Evolutionary conservation across 192 early-diverging fungal genomes (phyloP).

Genomic region (Podila minutissima): DNA sequence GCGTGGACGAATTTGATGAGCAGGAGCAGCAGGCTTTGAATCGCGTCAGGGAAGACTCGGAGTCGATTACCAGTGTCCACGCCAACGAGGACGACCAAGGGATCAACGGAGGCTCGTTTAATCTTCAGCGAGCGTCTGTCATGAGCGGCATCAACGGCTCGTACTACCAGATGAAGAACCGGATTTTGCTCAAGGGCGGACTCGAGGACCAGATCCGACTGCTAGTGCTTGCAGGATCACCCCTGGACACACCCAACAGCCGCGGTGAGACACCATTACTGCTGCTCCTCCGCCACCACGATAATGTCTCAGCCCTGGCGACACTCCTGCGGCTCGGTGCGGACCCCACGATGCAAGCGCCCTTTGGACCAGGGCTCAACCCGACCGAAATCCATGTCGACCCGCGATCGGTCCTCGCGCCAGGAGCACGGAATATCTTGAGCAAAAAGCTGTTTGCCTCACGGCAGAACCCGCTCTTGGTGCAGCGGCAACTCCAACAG

Average conservation of each 20-base stretch:
- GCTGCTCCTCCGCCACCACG: conserved; percentile 35
- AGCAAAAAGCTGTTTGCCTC: conserved; percentile 5
- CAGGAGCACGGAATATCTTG: conserved; percentile 2
- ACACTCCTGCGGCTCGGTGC: conserved; percentile 29
- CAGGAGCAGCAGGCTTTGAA: conserved; percentile 32
- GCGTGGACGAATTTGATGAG: conserved; percentile 30
- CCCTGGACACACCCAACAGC: conserved; percentile 22
- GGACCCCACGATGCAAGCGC: conserved; percentile 32
- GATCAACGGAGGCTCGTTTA: not conserved
- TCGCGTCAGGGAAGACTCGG: conserved; percentile 29
- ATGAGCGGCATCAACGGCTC: not conserved
- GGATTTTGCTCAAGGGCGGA: conserved; percentile 36
- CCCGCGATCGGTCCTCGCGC: not conserved
- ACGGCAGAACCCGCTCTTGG: not conserved
- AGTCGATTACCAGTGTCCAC: conserved; percentile 13
- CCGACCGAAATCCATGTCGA: conserved; percentile 34
- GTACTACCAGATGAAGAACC: conserved; percentile 35
- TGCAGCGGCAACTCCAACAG: not conserved
- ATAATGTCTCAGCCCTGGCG: conserved; percentile 35
- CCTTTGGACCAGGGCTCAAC: conserved; percentile 44
- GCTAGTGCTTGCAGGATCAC: conserved; percentile 25
- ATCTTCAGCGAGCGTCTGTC: too few species aligned
- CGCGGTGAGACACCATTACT: conserved; percentile 42
- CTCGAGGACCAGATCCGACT: conserved; percentile 47
- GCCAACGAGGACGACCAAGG: conserved; percentile 1